Conservation (phyloP, 2,329 filamentous ascomycete genomes). For the Fusarium oxysporum region DNA sequence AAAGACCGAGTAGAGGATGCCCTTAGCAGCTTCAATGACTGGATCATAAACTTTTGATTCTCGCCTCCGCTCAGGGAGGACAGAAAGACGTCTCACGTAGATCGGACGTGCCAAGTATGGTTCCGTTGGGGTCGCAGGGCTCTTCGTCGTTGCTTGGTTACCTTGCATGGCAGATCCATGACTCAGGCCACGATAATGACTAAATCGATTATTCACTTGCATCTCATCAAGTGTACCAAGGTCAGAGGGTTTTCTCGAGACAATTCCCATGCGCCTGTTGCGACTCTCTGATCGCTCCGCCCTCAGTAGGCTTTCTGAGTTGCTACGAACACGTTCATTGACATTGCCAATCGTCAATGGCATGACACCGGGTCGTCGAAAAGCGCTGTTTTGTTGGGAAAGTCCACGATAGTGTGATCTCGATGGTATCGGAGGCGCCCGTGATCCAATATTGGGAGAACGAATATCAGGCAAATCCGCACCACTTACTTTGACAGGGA, state of each 20-base stretch:
- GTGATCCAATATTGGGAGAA: constrained; percentile 71
- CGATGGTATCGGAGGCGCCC: constrained; percentile 81
- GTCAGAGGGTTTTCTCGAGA: constrained; percentile 70
- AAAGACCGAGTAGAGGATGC: constrained; percentile 74
- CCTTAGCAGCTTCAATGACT: constrained; percentile 73
- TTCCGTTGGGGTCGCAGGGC: constrained; percentile 71
- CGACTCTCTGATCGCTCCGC: constrained; percentile 65
- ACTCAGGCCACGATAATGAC: constrained; percentile 74
- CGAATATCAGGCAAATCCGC: constrained; percentile 74
- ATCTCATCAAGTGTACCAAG: constrained; percentile 72
- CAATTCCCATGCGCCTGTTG: constrained; percentile 72
- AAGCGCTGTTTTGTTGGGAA: constrained; percentile 73
- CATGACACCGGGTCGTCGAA: constrained; percentile 78
- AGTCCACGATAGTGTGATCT: constrained; percentile 81
- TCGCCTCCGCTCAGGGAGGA: constrained; percentile 71
- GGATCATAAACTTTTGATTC: constrained; percentile 72
- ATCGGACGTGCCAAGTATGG: constrained; percentile 68
- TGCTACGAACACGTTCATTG: constrained; percentile 75
- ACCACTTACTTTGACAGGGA: constrained; percentile 79
- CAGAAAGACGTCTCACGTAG: constrained; percentile 72
- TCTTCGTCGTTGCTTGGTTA: constrained; percentile 57
- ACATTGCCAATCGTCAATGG: constrained; percentile 75
- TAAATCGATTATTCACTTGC: constrained; percentile 72
- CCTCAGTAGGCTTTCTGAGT: constrained; percentile 71
- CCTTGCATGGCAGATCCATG: constrained; percentile 77